Evolutionary conservation across 768 basidiomycete genomes (phyloP).

Genomic region (Leccinum uliginosum): DNA sequence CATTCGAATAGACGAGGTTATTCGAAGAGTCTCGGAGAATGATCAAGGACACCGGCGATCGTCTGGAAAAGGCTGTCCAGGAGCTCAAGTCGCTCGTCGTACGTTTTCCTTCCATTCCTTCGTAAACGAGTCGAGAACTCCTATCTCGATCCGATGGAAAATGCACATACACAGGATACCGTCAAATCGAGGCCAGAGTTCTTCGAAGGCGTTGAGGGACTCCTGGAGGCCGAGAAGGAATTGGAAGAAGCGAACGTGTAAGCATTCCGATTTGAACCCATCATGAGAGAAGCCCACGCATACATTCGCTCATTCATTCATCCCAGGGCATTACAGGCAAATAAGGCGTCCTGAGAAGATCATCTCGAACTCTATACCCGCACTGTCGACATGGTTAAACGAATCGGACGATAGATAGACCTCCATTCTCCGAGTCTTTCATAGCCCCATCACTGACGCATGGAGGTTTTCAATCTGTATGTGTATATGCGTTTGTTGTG

Average conservation of each 20-base stretch:
- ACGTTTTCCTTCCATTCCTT: constrained; percentile 32
- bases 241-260: constrained; percentile 51
- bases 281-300: neutral
- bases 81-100: constrained; percentile 69
- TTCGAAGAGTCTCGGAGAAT: constrained; percentile 78
- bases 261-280: constrained; percentile 8
- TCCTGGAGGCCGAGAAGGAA: constrained; percentile 55
- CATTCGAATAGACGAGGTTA: constrained; percentile 49
- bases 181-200: constrained; percentile 27
- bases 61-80: constrained; percentile 57
- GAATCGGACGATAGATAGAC: neutral
- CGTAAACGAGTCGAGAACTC: constrained; percentile 15
- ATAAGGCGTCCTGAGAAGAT: constrained; percentile 19
- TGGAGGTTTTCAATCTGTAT: constrained; percentile 2
- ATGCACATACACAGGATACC: constrained; percentile 20
- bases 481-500: neutral
- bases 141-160: constrained; percentile 3
- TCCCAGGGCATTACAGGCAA: constrained; percentile 14
- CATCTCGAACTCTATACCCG: constrained; percentile 14
- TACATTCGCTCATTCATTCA: constrained; percentile 20
- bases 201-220: constrained; percentile 32
- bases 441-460: constrained; percentile 24
- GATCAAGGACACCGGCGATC: constrained; percentile 61
- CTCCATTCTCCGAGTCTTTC: constrained; percentile 8
- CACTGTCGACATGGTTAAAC: constrained; percentile 9